Conservation (phyloP, 2,329 filamentous ascomycete genomes). For the Escovopsis weberi region DNA sequence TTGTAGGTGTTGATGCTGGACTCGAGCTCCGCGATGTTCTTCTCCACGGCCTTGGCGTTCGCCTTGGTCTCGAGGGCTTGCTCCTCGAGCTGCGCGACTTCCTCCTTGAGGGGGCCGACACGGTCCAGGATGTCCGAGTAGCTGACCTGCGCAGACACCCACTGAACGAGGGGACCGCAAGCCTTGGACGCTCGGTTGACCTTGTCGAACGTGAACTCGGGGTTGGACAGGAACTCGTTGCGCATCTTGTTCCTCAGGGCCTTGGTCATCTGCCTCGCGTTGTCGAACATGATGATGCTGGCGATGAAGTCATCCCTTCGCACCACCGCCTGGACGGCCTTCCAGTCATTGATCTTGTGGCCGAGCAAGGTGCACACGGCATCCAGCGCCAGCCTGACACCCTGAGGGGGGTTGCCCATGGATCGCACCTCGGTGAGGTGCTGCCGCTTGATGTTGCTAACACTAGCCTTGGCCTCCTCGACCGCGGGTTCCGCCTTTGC, state of each 20-base stretch:
- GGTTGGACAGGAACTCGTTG: constrained; percentile 78
- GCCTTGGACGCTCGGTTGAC: constrained; percentile 95
- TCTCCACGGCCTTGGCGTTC: constrained; percentile 79
- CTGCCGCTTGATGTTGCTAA: constrained; percentile 96
- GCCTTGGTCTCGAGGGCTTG: constrained; percentile 85
- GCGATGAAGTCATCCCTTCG: constrained; percentile 93
- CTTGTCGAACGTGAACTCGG: constrained; percentile 91
- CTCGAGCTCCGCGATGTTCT: constrained; percentile 72
- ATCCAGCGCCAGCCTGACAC: constrained; percentile 84
- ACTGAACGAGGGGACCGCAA: constrained; percentile 91
- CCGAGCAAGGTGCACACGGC: constrained; percentile 93
- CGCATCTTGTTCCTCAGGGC: constrained; percentile 74
- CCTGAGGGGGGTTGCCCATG: constrained; percentile 82
- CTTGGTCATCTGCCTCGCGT: constrained; percentile 86
- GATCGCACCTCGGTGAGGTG: constrained; percentile 95
- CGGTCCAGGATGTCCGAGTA: constrained; percentile 96
- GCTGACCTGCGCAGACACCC: constrained; percentile 91
- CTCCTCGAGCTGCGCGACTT: constrained; percentile 76
- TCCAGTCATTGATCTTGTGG: constrained; percentile 84
- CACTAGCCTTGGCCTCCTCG: constrained; percentile 81
- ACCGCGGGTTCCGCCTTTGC: constrained; percentile 89
- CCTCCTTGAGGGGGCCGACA: constrained; percentile 80
- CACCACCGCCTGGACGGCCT: constrained; percentile 74
- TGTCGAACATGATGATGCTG: constrained; percentile 95
- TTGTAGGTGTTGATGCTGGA: constrained; percentile 90